Conservation (phyloP, 352 stramenopile species). For the Elongisporangium senticosum region DNA sequence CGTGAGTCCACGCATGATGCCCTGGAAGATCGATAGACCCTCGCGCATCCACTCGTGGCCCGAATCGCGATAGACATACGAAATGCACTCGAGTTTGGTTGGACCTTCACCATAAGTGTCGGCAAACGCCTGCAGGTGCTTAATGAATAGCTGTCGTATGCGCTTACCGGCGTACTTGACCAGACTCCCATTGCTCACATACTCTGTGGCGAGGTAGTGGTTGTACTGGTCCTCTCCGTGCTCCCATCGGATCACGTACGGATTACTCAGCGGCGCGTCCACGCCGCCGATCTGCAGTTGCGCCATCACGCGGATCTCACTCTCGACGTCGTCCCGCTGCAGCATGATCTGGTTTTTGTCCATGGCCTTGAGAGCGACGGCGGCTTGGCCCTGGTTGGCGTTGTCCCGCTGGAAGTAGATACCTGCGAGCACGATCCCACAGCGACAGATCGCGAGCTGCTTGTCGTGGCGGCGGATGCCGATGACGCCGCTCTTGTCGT, state of each 20-base stretch:
- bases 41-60: slow-evolving; percentile 79
- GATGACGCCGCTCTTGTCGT: slow-evolving; percentile 58
- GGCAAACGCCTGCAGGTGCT: slow-evolving; percentile 67
- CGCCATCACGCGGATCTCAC: slow-evolving; percentile 74
- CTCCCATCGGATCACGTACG: slow-evolving; percentile 78
- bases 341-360: slow-evolving; percentile 59
- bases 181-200: slow-evolving; percentile 74
- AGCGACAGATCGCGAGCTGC: slow-evolving; percentile 69
- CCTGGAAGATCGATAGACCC: slow-evolving; percentile 59
- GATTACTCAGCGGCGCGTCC: slow-evolving; percentile 60
- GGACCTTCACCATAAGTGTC: slow-evolving; percentile 45
- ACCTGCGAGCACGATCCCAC: slow-evolving; percentile 71
- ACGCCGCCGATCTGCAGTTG: slow-evolving; percentile 73
- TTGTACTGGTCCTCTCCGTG: slow-evolving; percentile 64
- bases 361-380: slow-evolving; percentile 82
- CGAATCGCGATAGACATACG: slow-evolving; percentile 64
- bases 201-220: slow-evolving; percentile 80
- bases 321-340: slow-evolving; percentile 78
- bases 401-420: slow-evolving; percentile 62
- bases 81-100: slow-evolving; percentile 76
- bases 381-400: slow-evolving; percentile 35
- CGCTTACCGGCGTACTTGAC: slow-evolving; percentile 64
- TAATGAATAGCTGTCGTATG: slow-evolving; percentile 62
- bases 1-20: slow-evolving; percentile 60
- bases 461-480: slow-evolving; percentile 62